Conservation (phyloP, 208 protist genomes). For the Blechomonas ayalai region DNA sequence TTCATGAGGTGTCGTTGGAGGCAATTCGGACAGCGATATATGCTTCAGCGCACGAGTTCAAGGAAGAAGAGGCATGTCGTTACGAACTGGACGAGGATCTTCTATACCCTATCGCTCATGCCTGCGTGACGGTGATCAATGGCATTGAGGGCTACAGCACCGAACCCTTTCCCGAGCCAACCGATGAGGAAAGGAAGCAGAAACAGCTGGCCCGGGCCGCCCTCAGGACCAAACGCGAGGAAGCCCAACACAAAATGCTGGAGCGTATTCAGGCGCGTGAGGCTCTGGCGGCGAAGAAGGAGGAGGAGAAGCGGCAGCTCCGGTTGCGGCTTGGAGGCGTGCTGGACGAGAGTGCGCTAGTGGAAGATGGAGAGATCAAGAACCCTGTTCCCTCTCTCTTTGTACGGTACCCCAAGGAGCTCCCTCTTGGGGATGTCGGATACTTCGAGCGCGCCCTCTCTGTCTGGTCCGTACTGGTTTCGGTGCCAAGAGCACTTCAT, state of each 20-base stretch:
- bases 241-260: constrained; percentile 29
- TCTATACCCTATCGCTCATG: constrained; percentile 79
- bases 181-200: constrained; percentile 31
- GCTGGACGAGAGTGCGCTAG: constrained; percentile 17
- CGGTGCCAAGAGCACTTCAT: constrained; percentile 40
- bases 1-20: constrained; percentile 46
- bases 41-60: constrained; percentile 36
- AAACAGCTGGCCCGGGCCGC: constrained; percentile 53
- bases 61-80: constrained; percentile 65
- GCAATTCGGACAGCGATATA: constrained; percentile 24
- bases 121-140: constrained; percentile 64
- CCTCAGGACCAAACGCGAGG: constrained; percentile 53
- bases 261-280: constrained; percentile 41
- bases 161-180: constrained; percentile 37
- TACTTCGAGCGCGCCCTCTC: constrained; percentile 66
- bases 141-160: constrained; percentile 77
- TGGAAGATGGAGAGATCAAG: constrained; percentile 38
- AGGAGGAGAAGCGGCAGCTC: constrained; percentile 56
- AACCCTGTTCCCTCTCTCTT: constrained; percentile 31
- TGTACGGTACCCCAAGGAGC: constrained; percentile 30
- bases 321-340: constrained; percentile 37
- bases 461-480: constrained; percentile 70
- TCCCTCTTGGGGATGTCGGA: constrained; percentile 30
- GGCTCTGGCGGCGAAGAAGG: constrained; percentile 35
- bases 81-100: constrained; percentile 84